Evolutionary conservation across 2,329 filamentous ascomycete species (phyloP).

Genomic region (Chrysosporium keratinophilum): DNA sequence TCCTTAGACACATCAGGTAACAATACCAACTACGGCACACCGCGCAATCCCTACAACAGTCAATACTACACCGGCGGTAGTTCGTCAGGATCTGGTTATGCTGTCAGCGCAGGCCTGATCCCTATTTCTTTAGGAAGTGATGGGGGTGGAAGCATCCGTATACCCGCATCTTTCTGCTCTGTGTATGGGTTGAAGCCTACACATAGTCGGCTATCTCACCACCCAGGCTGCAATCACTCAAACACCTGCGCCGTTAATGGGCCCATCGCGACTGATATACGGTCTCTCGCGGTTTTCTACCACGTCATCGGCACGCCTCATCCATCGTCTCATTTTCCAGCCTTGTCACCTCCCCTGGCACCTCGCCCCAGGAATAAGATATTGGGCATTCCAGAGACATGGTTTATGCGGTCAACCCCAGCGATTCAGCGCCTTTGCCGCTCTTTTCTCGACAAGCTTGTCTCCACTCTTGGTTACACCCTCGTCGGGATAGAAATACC

Average conservation of each 20-base stretch:
- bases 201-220: slow-evolving; percentile 23
- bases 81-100: slow-evolving; percentile 59
- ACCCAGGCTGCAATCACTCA: slow-evolving; percentile 47
- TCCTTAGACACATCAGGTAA: slow-evolving; percentile 57
- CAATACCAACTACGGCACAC: slow-evolving; percentile 59
- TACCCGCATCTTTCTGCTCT: slow-evolving; percentile 11
- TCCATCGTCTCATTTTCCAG: slow-evolving; percentile 45
- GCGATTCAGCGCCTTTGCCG: slow-evolving; percentile 50
- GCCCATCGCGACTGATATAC: slow-evolving; percentile 59
- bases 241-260: slow-evolving; percentile 54
- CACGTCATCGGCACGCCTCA: slow-evolving; percentile 61
- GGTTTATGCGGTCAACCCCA: slow-evolving; percentile 55
- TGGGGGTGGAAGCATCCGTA: slow-evolving; percentile 12
- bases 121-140: slow-evolving; percentile 31
- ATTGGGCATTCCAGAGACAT: slow-evolving; percentile 54
- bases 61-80: slow-evolving; percentile 65
- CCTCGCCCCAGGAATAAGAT: slow-evolving; percentile 41
- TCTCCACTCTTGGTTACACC: slow-evolving; percentile 22
- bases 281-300: slow-evolving; percentile 66
- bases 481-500: slow-evolving; percentile 41
- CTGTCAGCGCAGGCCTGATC: slow-evolving; percentile 54
- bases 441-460: slow-evolving; percentile 44
- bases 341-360: slow-evolving; percentile 26
- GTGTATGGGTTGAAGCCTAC: slow-evolving; percentile 13
- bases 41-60: slow-evolving; percentile 61